Conservation (phyloP, 768 basidiomycete species). For the Leucocoprinus birnbaumii region DNA sequence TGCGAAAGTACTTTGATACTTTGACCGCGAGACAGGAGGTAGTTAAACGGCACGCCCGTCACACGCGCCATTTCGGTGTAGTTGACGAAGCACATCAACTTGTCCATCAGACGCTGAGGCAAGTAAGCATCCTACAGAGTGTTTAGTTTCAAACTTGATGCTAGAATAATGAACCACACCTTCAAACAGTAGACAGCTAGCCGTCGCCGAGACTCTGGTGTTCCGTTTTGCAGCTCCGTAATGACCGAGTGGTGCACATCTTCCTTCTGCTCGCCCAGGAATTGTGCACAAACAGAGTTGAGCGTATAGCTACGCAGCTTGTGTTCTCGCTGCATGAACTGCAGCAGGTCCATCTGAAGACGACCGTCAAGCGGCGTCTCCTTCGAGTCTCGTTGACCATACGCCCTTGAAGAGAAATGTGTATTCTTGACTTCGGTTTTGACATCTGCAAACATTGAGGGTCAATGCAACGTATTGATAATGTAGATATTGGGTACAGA, state of each 20-base stretch:
- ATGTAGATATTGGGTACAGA: slow-evolving; percentile 25
- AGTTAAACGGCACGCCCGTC: slow-evolving; percentile 99
- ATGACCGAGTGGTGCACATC: slow-evolving; percentile 99
- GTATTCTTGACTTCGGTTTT: slow-evolving; percentile 86
- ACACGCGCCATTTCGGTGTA: slow-evolving; percentile 99
- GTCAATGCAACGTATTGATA: neutral
- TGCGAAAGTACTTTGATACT: slow-evolving; percentile 99
- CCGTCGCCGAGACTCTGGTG: slow-evolving; percentile 86
- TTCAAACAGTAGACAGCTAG: slow-evolving; percentile 98
- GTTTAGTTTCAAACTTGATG: neutral
- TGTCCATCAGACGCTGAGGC: slow-evolving; percentile 93
- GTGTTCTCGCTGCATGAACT: slow-evolving; percentile 98
- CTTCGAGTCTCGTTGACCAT: slow-evolving; percentile 95
- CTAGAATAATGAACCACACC: slow-evolving; percentile 35
- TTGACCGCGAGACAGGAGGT: slow-evolving; percentile 88
- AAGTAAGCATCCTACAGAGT: slow-evolving; percentile 82
- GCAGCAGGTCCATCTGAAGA: slow-evolving; percentile 91
- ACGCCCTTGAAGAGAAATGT: slow-evolving; percentile 97
- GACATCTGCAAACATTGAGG: slow-evolving; percentile 41
- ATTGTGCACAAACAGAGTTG: slow-evolving; percentile 97
- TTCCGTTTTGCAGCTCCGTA: slow-evolving; percentile 96
- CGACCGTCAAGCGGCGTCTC: slow-evolving; percentile 89
- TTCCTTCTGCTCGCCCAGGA: slow-evolving; percentile 98
- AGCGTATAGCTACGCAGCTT: slow-evolving; percentile 96
- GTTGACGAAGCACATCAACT: slow-evolving; percentile 99